Percentiles rank a stretch among this genome's conserved stretches.
Conservation (phyloP, 768 basidiomycete species). For the Trametes elegans region DNA sequence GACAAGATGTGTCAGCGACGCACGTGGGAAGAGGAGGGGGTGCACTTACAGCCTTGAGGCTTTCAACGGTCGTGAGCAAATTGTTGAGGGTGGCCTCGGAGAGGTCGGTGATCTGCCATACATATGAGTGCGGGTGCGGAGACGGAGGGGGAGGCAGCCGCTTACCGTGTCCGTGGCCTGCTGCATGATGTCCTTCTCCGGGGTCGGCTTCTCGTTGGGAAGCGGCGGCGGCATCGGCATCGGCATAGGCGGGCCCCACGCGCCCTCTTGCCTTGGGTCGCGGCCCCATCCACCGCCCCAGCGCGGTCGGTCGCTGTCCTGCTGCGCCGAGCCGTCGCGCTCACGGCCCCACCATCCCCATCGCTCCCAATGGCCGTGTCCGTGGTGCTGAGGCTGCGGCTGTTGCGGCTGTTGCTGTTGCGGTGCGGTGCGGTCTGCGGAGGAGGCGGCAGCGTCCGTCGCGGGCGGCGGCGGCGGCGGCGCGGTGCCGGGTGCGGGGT, state of each 20-base stretch:
- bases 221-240: constrained; percentile 1
- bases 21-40: not conserved
- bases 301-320: not conserved
- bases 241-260: constrained; percentile 17
- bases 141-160: not conserved
- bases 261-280: constrained; percentile 4
- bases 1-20: not conserved
- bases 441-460: not conserved
- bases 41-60: constrained; percentile 55
- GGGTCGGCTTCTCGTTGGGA: constrained; percentile 4
- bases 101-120: constrained; percentile 53
- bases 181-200: constrained; percentile 33
- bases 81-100: constrained; percentile 69
- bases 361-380: not conserved
- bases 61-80: constrained; percentile 53
- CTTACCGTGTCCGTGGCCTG: constrained; percentile 30
- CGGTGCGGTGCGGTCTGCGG: not conserved
- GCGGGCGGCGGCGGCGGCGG: not conserved
- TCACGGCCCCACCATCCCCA: constrained; percentile 5
- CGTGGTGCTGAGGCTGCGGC: not conserved
- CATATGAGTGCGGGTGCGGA: constrained; percentile 28
- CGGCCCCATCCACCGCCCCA: not conserved
- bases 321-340: not conserved
- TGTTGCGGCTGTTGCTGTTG: not conserved
- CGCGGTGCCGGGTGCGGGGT: constrained; percentile 16